Percentiles rank a stretch among this genome's conserved stretches.
phyloP scores from a whole-genome alignment of 1,139 yeast genomes.

The Sugiyamaella japonica region DNA sequence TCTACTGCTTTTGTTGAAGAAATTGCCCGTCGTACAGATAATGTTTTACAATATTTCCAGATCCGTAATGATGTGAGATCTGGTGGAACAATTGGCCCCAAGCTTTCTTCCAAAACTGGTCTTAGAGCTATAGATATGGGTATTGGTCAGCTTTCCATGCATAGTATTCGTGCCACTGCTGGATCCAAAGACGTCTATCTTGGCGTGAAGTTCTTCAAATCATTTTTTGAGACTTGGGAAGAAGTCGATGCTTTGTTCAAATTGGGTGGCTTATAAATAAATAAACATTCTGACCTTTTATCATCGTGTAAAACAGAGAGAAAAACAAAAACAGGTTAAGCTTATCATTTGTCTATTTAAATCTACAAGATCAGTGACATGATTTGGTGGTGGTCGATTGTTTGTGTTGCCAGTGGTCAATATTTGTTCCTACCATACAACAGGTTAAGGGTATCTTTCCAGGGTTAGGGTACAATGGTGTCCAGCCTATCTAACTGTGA shows the following conservation, averaged over 20 bases:
- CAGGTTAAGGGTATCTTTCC: background rate
- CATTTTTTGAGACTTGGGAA: slow-evolving; percentile 58
- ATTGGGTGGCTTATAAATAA: slow-evolving; percentile 34
- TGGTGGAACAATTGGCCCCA: slow-evolving; percentile 95
- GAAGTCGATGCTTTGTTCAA: slow-evolving; percentile 38
- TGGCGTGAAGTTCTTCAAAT: slow-evolving; percentile 64
- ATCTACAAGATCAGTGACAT: too few relatives aligned
- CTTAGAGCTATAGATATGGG: slow-evolving; percentile 88
- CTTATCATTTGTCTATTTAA: background rate
- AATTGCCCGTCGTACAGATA: slow-evolving; percentile 60
- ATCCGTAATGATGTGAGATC: slow-evolving; percentile 87
- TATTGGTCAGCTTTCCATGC: slow-evolving; percentile 93
- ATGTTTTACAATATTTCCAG: slow-evolving; percentile 58
- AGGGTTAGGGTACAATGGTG: too few relatives aligned
- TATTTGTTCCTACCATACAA: too few relatives aligned
- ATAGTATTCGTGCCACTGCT: slow-evolving; percentile 90
- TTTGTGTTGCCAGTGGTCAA: too few relatives aligned
- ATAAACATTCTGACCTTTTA: too few relatives aligned
- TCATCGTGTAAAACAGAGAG: too few relatives aligned
- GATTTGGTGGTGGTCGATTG: too few relatives aligned
- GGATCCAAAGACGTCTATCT: slow-evolving; percentile 77
- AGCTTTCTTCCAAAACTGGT: slow-evolving; percentile 82
- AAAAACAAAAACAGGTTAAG: too few relatives aligned
- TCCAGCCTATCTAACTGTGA: too few relatives aligned
- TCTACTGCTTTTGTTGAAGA: slow-evolving; percentile 67